These are phyloP conservation scores for Sphaerulina populicola DNA, from an alignment of 2,329 filamentous ascomycete species.

Conservation along the genomic window DNA sequence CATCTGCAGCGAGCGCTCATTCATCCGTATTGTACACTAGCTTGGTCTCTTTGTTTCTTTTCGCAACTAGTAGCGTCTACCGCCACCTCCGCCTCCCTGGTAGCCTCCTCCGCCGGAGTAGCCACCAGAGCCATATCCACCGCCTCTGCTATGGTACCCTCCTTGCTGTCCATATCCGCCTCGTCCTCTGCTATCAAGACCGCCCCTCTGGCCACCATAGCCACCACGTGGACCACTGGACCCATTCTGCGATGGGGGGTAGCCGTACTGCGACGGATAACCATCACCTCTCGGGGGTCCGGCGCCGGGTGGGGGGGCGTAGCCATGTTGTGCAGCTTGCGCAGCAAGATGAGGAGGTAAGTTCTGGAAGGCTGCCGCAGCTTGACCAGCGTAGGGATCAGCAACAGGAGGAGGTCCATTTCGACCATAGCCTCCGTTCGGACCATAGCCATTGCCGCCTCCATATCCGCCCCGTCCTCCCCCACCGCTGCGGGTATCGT, in stretches of 20 bases:
- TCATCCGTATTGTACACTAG: not conserved
- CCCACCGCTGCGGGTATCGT: slow-evolving; percentile 16
- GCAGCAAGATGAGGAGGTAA: slow-evolving; percentile 31
- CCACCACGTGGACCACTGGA: slow-evolving; percentile 14
- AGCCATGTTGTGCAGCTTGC: slow-evolving; percentile 31
- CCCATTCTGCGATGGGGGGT: slow-evolving; percentile 22
- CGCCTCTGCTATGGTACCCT: slow-evolving; percentile 25
- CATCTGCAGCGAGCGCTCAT: not conserved
- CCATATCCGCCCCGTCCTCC: slow-evolving; percentile 18
- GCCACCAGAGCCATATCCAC: slow-evolving; percentile 17
- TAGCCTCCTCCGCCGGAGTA: slow-evolving; percentile 10
- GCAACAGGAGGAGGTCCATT: slow-evolving; percentile 8
- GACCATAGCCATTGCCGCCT: slow-evolving; percentile 22
- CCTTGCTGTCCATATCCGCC: slow-evolving; percentile 20
- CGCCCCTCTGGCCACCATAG: slow-evolving; percentile 13
- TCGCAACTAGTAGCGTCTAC: slow-evolving; percentile 7
- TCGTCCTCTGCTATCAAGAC: slow-evolving; percentile 16
- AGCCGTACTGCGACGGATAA: slow-evolving; percentile 15
- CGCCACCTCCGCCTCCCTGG: slow-evolving; percentile 1
- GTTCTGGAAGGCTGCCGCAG: slow-evolving; percentile 22
- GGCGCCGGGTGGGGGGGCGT: slow-evolving; percentile 18
- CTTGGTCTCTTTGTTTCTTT: not conserved
- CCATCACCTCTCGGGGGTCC: slow-evolving; percentile 13
- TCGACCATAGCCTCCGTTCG: slow-evolving; percentile 23
- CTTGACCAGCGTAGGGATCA: slow-evolving; percentile 15